Base-by-base conservation (phyloP, 345 rosid species). In the Ceriops decandra region DNA sequence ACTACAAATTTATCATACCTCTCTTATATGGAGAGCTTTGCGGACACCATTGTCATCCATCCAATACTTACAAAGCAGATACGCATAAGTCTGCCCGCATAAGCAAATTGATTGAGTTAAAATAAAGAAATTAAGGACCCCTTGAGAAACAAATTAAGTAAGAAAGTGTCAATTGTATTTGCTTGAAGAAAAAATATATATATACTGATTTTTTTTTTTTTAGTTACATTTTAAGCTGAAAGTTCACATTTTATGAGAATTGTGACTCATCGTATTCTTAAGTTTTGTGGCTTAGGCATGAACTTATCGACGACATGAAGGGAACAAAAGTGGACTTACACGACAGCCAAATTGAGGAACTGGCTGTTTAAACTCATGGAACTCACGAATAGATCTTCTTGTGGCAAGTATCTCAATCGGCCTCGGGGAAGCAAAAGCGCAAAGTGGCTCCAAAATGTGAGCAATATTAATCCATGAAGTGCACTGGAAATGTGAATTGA, bases 41-140 rank as follows among this genome's bases (percentile, higher is more conserved):
- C 56, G 77, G 52, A 83, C 87, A 17, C 60, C 62, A 21, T 74
- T 38, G 20, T 86, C 72, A 11, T 83, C 75, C n/a, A 17, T 67
- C 90, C 90, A 84, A 28, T 64, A 68, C 9, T 52, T 5, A 28
- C 78, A 64, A 3, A 86, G 82, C 61, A 74, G 63, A 72, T 79
- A 80, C 3, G 66, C 52, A 7, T 79, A 82, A 66, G 52, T 19
- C 87, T 86, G 68, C 64, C 33, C 26, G 1, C 10, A 22, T 15
- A 15, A 4, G 49, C 11, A 38, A 38, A 10, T 38, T 38, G 46
- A 42, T 2, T 2, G 17, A 42, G 49, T 13, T 42, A 9, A 9
- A 38, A 35, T 46, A 26, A 20, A 13, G 1, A 63, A 56, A 56
- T 22, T 11, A 56, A 11, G 5, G 30, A 56, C 9, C n/a, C 57